Conservation (phyloP, 2,329 filamentous ascomycete genomes). For the Harringtonia lauricola region DNA sequence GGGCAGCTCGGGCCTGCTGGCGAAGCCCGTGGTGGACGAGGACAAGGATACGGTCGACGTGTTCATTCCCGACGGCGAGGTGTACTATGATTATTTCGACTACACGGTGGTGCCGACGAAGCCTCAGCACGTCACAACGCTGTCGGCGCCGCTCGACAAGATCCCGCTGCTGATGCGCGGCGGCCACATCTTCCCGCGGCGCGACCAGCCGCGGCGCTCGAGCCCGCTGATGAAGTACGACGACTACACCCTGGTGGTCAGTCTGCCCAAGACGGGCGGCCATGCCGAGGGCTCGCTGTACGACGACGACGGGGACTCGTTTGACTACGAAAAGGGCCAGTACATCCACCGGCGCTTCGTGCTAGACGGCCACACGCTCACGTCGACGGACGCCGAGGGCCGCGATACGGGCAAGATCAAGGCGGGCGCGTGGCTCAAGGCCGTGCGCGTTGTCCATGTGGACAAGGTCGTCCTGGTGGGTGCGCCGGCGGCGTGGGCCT, state of each 20-base stretch:
- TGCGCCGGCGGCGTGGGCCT: constrained; percentile 61
- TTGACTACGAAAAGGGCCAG: constrained; percentile 74
- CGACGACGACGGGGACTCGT: constrained; percentile 86
- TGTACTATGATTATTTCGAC: constrained; percentile 94
- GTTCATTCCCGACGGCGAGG: constrained; percentile 78
- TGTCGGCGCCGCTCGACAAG: constrained; percentile 71
- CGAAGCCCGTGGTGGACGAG: constrained; percentile 78
- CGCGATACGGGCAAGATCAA: constrained; percentile 41
- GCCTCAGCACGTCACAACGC: constrained; percentile 56
- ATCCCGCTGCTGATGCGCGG: constrained; percentile 88
- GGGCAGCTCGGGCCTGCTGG: constrained; percentile 78
- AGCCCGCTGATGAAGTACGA: constrained; percentile 86
- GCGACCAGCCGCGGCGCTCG: constrained; percentile 77
- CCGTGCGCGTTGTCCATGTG: constrained; percentile 65
- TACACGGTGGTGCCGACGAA: constrained; percentile 62
- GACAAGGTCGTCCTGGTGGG: constrained; percentile 80
- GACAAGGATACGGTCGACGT: constrained; percentile 63
- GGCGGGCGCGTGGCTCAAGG: constrained; percentile 64
- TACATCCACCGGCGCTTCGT: constrained; percentile 79
- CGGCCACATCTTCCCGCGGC: constrained; percentile 82
- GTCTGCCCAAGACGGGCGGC: constrained; percentile 49
- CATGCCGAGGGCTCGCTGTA: constrained; percentile 75
- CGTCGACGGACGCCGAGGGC: constrained; percentile 55
- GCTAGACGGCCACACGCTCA: constrained; percentile 49
- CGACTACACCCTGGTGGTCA: constrained; percentile 83